These are phyloP conservation scores for Excoecaria agallocha DNA, from an alignment of 345 rosid genomes.

Conservation along the genomic window DNA sequence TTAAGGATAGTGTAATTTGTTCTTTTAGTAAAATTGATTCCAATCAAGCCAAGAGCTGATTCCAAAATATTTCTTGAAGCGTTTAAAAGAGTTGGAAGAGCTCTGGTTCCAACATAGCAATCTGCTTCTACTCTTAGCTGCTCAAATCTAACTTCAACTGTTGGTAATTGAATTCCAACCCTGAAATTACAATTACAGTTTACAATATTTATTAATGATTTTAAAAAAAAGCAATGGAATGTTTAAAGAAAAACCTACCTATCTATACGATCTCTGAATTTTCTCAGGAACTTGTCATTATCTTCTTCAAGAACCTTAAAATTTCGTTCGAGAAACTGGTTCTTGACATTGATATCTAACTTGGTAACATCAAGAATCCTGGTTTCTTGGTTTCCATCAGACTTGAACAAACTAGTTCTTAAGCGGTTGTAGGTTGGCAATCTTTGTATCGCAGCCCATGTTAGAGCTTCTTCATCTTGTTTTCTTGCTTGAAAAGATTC, in stretches of 20 bases:
- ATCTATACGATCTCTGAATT: conserved; percentile 43
- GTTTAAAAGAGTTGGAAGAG: conserved; percentile 50
- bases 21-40: neutral
- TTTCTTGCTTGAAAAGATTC: neutral
- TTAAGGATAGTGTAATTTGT: conserved; percentile 1
- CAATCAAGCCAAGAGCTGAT: conserved; percentile 21
- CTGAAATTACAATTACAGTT: conserved; percentile 11
- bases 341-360: conserved; percentile 38
- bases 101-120: conserved; percentile 50
- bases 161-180: conserved; percentile 53
- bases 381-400: conserved; percentile 29
- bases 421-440: conserved; percentile 51
- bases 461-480: conserved; percentile 49
- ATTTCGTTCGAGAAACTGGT: conserved; percentile 34
- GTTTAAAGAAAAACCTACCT: conserved; percentile 19
- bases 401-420: conserved; percentile 26
- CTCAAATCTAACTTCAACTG: conserved; percentile 46
- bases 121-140: conserved; percentile 45
- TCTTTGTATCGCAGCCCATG: conserved; percentile 58
- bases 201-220: too few species aligned
- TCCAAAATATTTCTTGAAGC: conserved; percentile 41
- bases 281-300: conserved; percentile 43
- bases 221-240: neutral
- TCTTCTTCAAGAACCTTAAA: conserved; percentile 54
- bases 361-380: conserved; percentile 42